Percentiles rank a stretch among this genome's conserved stretches.
Conservation (phyloP, 1,139 yeast species). For the Petasospora rhodanensis region DNA sequence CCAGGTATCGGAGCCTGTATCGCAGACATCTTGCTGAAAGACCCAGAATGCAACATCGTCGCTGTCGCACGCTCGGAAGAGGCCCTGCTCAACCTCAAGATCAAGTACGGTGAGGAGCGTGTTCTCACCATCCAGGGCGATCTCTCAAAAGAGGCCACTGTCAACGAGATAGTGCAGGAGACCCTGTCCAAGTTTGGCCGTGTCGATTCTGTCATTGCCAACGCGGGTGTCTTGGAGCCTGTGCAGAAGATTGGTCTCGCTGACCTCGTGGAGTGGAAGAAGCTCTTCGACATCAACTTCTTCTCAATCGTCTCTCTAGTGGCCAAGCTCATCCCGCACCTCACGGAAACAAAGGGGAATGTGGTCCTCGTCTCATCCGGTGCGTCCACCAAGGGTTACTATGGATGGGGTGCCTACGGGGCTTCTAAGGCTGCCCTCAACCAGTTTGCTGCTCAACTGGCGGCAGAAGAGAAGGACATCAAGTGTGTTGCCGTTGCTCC, state of each 20-base stretch:
- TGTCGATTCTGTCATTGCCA: slow-evolving; percentile 69
- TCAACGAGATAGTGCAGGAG: slow-evolving; percentile 38
- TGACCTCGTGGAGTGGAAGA: slow-evolving; percentile 51
- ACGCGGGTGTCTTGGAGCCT: slow-evolving; percentile 87
- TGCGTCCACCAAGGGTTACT: slow-evolving; percentile 58
- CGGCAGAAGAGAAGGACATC: slow-evolving; percentile 60
- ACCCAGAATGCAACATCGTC: slow-evolving; percentile 48
- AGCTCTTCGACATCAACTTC: slow-evolving; percentile 69
- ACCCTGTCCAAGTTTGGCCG: slow-evolving; percentile 50
- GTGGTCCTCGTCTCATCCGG: slow-evolving; percentile 82
- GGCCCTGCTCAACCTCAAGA: slow-evolving; percentile 40
- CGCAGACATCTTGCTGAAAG: slow-evolving; percentile 47
- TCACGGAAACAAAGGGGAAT: slow-evolving; percentile 54
- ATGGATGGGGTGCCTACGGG: slow-evolving; percentile 90
- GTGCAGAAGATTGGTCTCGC: slow-evolving; percentile 51
- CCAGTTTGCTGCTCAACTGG: slow-evolving; percentile 62
- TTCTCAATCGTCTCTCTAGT: slow-evolving; percentile 70
- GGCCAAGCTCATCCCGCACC: slow-evolving; percentile 51
- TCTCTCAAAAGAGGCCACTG: slow-evolving; percentile 43
- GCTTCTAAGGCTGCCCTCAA: slow-evolving; percentile 86
- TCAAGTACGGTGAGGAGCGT: slow-evolving; percentile 42
- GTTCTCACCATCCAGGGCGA: slow-evolving; percentile 67
- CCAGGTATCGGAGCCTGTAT: slow-evolving; percentile 75
- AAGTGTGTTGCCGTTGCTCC: slow-evolving; percentile 76
- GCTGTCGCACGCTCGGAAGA: slow-evolving; percentile 68